These are phyloP conservation scores for Cryptococcus maquisensis DNA, from an alignment of 1,284 basidiomycete genomes.

Conservation along the genomic window DNA sequence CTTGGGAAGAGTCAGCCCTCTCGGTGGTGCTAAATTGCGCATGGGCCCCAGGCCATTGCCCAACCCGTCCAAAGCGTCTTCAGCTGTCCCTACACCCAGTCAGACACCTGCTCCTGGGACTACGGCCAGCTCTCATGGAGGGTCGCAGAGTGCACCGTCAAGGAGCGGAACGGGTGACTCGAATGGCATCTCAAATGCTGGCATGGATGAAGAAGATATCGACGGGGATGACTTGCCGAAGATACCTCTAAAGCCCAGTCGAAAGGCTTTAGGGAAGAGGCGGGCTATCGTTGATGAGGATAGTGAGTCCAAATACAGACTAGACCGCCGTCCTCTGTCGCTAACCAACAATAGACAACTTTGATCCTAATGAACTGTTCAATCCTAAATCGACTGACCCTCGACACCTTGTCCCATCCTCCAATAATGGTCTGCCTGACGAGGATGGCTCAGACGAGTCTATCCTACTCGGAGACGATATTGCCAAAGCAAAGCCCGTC, in stretches of 20 bases:
- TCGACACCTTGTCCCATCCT: conserved; percentile 1
- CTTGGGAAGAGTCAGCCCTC: conserved; percentile 22
- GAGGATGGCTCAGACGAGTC: conserved; percentile 22
- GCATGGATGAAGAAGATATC: conserved; percentile 12
- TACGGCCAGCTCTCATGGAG: not conserved
- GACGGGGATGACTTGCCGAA: conserved; percentile 19
- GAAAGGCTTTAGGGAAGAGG: conserved; percentile 48
- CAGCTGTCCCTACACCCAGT: not conserved
- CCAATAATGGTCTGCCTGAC: not conserved
- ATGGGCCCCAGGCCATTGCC: conserved; percentile 36
- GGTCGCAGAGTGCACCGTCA: conserved; percentile 9
- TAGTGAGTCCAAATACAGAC: conserved; percentile 26
- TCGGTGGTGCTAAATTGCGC: conserved; percentile 14
- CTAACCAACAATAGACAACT: conserved; percentile 21
- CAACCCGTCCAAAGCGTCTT: conserved; percentile 25
- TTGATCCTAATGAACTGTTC: conserved; percentile 48
- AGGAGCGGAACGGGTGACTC: conserved; percentile 25
- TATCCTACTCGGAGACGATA: conserved; percentile 26
- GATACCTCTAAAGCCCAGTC: conserved; percentile 31
- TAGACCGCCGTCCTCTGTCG: not conserved
- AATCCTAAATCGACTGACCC: conserved; percentile 10
- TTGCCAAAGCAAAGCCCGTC: conserved; percentile 32
- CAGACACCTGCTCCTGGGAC: not conserved
- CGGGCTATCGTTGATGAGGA: conserved; percentile 35
- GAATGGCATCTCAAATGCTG: conserved; percentile 2